Conservation (phyloP, 768 basidiomycete genomes). For the Pleurotus tuoliensis region DNA sequence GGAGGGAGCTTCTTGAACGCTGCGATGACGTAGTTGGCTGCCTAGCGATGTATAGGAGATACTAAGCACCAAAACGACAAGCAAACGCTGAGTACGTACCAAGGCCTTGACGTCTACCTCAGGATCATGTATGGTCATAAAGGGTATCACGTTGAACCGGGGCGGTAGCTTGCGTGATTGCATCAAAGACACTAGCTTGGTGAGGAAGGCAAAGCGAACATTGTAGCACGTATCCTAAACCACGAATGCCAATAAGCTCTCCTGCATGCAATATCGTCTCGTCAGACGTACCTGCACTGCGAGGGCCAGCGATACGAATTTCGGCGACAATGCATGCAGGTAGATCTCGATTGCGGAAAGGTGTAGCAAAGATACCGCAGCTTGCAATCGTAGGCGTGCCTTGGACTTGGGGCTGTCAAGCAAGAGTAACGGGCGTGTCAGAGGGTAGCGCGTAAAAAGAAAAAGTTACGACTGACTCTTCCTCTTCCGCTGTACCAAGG, state of each 20-base stretch:
- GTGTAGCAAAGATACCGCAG: conserved; percentile 77
- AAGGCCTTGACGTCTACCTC: conserved; percentile 72
- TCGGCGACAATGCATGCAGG: conserved; percentile 48
- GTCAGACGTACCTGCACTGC: conserved; percentile 60
- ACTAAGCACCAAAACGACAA: background rate
- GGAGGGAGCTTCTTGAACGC: conserved; percentile 43
- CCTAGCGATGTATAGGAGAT: conserved; percentile 32
- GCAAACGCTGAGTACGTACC: conserved; percentile 32
- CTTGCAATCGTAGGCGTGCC: conserved; percentile 79
- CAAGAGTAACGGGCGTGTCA: background rate
- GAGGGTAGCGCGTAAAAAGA: conserved; percentile 3
- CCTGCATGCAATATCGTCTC: background rate
- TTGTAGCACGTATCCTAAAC: conserved; percentile 82
- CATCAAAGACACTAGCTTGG: conserved; percentile 67
- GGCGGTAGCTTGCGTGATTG: conserved; percentile 59
- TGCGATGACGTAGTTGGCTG: conserved; percentile 50
- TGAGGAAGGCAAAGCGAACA: conserved; percentile 75
- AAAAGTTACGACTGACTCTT: conserved; percentile 35
- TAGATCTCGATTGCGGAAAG: conserved; percentile 59
- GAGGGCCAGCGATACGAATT: conserved; percentile 69
- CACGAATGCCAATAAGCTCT: conserved; percentile 1
- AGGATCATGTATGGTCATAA: conserved; percentile 89
- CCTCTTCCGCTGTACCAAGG: conserved; percentile 28
- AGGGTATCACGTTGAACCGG: conserved; percentile 79
- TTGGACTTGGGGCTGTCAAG: conserved; percentile 51